Evolutionary conservation across 2,329 filamentous ascomycete species (phyloP), one percentile per base, ranked within the genome.

Genomic region (Cladosporium sp.): DNA sequence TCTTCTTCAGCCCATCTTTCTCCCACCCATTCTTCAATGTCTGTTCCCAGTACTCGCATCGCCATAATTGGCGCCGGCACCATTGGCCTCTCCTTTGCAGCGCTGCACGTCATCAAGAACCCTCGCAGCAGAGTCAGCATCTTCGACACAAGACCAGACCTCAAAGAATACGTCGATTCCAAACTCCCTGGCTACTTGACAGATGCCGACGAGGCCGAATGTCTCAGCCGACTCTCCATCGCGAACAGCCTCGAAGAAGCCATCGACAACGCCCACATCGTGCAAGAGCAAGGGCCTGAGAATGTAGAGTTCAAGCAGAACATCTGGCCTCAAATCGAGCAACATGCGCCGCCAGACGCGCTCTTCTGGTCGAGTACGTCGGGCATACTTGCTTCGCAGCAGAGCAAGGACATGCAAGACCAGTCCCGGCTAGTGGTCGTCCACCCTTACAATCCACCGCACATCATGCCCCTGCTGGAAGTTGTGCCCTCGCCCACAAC

Each of bases 371-470:
- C 74, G 32, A 78, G 73, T 49, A 83, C 80, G 0, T 78, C 74
- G 1, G 80, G 80, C 0, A 82, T 83, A 22, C 72, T 77, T 0
- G 77, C 80, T 0, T 79, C 75, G 0, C 65, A 64, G 19, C 79
- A 83, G 55, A 64, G 64, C 7, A 51, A 54, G 13, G 55, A 67
- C 3, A 75, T 78, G 72, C 57, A 64, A 18, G 68, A 76, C 22
- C 62, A 64, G 43, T 54, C 61, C n/a, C 66, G 79, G 2, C 60
- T 84, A 2, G 54, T 83, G 0, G 75, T 83, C 1, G 78, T 80
- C 3, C 81, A 83, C 60, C 80, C 80, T 0, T 84, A 79, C 62
- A 83, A 83, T 49, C 81, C 78, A 18, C 80, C 80, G 1, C 79
- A 83, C 55, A 72, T 83, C 47, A 82, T 83, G 77, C 80, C 80